These are phyloP conservation scores for Talaromyces sp. DNA, from an alignment of 2,329 filamentous ascomycete genomes.

Conservation along the genomic window DNA sequence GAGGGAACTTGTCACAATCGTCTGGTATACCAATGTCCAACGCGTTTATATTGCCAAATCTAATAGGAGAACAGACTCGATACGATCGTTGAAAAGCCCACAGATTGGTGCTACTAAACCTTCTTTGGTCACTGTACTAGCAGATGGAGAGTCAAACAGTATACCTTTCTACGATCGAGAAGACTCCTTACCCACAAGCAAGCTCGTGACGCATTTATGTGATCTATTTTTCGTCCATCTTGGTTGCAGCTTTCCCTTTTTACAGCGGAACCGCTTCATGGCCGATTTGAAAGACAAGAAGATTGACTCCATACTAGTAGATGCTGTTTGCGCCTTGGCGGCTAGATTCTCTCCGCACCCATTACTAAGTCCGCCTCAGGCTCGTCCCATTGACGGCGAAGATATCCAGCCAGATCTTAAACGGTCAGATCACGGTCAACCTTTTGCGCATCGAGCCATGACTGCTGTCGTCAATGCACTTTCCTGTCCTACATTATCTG, in stretches of 20 bases:
- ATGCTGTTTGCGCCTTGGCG: conserved; percentile 76
- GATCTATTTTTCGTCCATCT: conserved; percentile 77
- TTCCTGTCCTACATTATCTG: conserved; percentile 73
- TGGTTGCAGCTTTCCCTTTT: conserved; percentile 80
- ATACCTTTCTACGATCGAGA: conserved; percentile 72
- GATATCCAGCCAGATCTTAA: conserved; percentile 29
- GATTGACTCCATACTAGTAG: conserved; percentile 77
- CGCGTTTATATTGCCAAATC: neutral
- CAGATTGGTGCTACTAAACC: conserved; percentile 21
- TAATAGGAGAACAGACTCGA: conserved; percentile 26
- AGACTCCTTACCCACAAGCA: conserved; percentile 64
- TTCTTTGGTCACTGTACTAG: conserved; percentile 17
- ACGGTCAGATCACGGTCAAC: conserved; percentile 65
- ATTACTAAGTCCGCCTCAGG: conserved; percentile 45
- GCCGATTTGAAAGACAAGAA: conserved; percentile 73
- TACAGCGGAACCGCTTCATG: conserved; percentile 67
- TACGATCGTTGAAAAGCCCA: conserved; percentile 33
- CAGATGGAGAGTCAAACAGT: conserved; percentile 31
- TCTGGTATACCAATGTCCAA: conserved; percentile 27
- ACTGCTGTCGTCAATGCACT: conserved; percentile 78
- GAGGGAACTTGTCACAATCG: conserved; percentile 36
- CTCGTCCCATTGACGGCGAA: conserved; percentile 46
- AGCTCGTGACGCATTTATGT: conserved; percentile 69
- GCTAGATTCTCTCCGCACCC: conserved; percentile 69
- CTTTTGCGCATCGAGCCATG: conserved; percentile 77